Base-by-base conservation (phyloP, 148 eudicot species). In the Pharnaceum exiguum region DNA sequence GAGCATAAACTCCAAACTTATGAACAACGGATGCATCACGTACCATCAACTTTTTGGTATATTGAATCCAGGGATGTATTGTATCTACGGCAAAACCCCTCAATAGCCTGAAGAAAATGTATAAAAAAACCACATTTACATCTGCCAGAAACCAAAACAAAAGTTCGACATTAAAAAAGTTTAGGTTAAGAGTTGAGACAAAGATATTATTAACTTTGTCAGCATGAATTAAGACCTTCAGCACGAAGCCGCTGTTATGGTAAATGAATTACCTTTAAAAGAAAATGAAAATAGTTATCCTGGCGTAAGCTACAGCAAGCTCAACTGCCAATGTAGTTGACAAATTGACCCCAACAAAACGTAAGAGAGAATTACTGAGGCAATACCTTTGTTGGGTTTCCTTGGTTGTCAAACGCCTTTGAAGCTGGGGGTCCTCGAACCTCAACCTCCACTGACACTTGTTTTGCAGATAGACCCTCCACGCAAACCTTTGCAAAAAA, bases 381-480 rank as follows among this genome's bases (percentile, higher is more conserved):
- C 10, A 54, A 67, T 55, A 89, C 99, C 99, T 94, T 94, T 11
- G 99, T 86, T 46, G 99, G 89, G 65, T 77, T 82, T 77, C 95
- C 96, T 65, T 82, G 74, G 57, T 60, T 59, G 55, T 94, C 99
- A 75, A 89, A 94, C 55, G 99, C 96, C 75, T 89, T 94, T 9
- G 91, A 82, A 68, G 75, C 87, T 46, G 99, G 96, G 66, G 99
- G 99, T 46, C 99, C 99, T 66, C 99, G 89, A 72, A 84, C 78
- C 77, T 94, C 96, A 33, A 85, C 74, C 75, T 85, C 83, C 56
- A 62, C 82, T 42, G 69, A 83, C 25, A 52, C 72, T 71, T 94
- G 99, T 80, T 69, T 89, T 33, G 83, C 63, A 73, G 72, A 75
- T 45, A 94, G 81, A 25, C 75, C 77, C 60, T 83, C 80, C 40